Base-by-base conservation (phyloP, 202 grass and related monocot genomes). In the Schoenoplectus tabernaemontani region DNA sequence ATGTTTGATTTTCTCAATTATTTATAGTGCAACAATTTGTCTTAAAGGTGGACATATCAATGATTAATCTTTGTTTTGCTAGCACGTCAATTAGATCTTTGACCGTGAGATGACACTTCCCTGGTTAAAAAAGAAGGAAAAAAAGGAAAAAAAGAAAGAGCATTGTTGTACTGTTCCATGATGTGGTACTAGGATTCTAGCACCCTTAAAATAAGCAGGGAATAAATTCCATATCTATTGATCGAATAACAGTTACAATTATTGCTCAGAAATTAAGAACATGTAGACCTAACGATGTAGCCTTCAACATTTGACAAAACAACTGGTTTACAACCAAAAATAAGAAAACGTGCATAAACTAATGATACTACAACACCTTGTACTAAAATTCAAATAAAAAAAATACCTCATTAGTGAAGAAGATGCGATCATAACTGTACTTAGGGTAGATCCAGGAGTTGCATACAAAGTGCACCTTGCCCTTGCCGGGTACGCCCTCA, bases 371-470 rank as follows among this genome's bases (percentile, higher is more conserved):
- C 12, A 69, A 69, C 8, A 4, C 48, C 48, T 51, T 51, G 13
- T 16, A 51, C 15, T 17, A 51, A 71, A 10, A 11, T 1, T n/a
- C 38, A 60, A 34, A 73, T 38, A 39, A 65, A 38, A 65, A n/a
- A 75, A 84, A 85, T 63, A 98, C 91, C 66, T 86, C 71, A 51
- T 98, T 92, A 15, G 89, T 65, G 75, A 98, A 98, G 86, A 98
- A 94, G 80, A 98, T 26, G 42, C 95, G 91, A 33, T 94, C 84
- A 15, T 87, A 86, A 20, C 57, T 0, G 83, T 87, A 90, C 13
- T 78, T 50, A 0, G 89, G 86, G 69, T 86, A 98, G 47, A 98
- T 82, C 95, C 91, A 98, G 0, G 95, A 98, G 66, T 94, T 92
- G 88, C 91, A 87, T 66, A 92, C 39, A 83, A 98, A 98, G 76